These are phyloP conservation scores for Neurospora discreta DNA, from an alignment of 495 filamentous ascomycete species.

Conservation along the genomic window DNA sequence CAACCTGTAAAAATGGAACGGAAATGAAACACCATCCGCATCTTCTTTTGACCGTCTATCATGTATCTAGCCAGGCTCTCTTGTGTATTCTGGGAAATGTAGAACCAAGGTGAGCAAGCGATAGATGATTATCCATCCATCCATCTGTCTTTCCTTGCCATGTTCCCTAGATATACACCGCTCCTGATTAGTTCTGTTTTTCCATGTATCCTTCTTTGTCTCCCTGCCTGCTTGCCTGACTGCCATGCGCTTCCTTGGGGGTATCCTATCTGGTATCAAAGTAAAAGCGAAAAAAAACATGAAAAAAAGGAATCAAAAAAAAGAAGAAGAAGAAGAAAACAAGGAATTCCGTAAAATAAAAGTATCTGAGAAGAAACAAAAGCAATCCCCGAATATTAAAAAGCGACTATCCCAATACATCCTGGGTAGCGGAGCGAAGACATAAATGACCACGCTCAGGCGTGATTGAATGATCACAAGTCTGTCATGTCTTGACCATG, in stretches of 20 bases:
- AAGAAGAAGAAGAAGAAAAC: too few species aligned
- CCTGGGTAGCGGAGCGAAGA: neutral
- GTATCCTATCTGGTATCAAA: neutral
- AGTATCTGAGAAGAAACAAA: neutral
- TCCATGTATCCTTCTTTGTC: neutral
- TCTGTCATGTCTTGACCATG: neutral
- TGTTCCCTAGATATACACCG: neutral
- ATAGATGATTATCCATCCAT: neutral
- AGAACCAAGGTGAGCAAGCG: neutral
- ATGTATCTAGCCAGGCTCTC: neutral
- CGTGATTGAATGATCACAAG: neutral
- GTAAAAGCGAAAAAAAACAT: neutral
- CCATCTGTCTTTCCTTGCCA: neutral
- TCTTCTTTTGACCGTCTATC: neutral
- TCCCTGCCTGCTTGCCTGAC: neutral
- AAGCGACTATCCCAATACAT: neutral
- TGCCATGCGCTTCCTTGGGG: neutral
- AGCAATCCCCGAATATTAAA: neutral
- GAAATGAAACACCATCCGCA: neutral
- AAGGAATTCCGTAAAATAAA: neutral
- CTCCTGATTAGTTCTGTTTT: neutral
- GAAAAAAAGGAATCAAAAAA: too few species aligned
- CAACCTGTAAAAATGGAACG: neutral
- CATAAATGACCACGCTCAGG: neutral
- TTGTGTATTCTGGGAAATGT: neutral